Percentiles rank a stretch among this genome's conserved stretches.
These are phyloP conservation scores for Diatrype stigma DNA, from an alignment of 2,329 filamentous ascomycete genomes.

Conservation along the genomic window DNA sequence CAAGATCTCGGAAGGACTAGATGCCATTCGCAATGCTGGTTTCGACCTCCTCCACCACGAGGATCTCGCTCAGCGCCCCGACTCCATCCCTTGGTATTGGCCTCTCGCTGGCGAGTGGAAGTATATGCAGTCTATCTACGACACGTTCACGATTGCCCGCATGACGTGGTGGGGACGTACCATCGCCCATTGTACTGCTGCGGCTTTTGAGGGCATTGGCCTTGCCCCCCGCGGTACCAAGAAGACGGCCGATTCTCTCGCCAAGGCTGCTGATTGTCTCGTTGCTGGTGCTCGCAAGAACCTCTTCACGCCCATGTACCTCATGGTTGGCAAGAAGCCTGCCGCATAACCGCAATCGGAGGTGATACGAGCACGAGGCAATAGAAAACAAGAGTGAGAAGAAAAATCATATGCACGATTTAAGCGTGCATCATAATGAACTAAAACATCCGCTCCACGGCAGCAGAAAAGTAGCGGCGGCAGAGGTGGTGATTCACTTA, in stretches of 20 bases:
- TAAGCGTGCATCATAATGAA: no score
- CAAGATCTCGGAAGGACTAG: constrained; percentile 72
- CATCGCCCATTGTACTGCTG: constrained; percentile 71
- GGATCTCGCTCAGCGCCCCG: constrained; percentile 74
- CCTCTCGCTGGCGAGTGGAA: constrained; percentile 80
- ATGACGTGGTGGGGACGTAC: constrained; percentile 84
- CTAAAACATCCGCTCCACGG: no score
- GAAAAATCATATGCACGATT: neutral
- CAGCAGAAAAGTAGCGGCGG: no score
- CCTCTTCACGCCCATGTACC: constrained; percentile 98
- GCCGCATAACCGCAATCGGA: no score
- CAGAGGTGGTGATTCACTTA: no score
- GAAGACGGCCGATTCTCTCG: constrained; percentile 92
- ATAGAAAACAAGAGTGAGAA: constrained; percentile 4
- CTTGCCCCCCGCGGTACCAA: constrained; percentile 79
- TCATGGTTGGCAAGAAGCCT: constrained; percentile 92
- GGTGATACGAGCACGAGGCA: neutral
- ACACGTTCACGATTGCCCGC: constrained; percentile 77
- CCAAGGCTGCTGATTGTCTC: constrained; percentile 74
- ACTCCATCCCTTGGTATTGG: constrained; percentile 89
- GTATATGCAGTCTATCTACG: constrained; percentile 74
- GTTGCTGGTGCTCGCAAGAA: constrained; percentile 83
- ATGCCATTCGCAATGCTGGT: constrained; percentile 80
- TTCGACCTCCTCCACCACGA: constrained; percentile 82
- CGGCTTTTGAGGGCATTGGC: constrained; percentile 67